These are phyloP conservation scores for Thielaviopsis musarum DNA, from an alignment of 2,329 filamentous ascomycete genomes.

Conservation along the genomic window DNA sequence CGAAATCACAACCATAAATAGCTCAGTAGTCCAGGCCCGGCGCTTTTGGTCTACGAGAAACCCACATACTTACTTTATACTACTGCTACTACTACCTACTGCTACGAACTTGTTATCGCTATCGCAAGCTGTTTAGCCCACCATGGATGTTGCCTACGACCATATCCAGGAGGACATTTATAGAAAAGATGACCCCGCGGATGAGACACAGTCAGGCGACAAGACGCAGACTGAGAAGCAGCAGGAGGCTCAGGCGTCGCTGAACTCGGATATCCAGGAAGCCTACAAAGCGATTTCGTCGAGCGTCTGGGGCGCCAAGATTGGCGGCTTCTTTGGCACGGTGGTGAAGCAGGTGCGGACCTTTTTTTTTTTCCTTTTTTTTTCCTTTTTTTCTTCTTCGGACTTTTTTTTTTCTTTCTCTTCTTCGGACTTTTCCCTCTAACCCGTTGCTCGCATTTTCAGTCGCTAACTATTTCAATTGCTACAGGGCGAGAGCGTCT, in stretches of 20 bases:
- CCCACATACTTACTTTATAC: neutral
- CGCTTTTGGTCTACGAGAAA: too few species aligned
- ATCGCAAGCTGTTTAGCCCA: slow-evolving; percentile 4
- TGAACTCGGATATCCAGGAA: slow-evolving; percentile 84
- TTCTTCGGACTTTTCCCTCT: too few species aligned
- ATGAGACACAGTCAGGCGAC: slow-evolving; percentile 10
- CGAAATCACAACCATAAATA: too few species aligned
- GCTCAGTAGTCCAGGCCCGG: too few species aligned
- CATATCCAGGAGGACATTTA: slow-evolving; percentile 79
- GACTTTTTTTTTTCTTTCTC: neutral
- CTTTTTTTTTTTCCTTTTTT: too few species aligned
- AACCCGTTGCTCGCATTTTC: too few species aligned
- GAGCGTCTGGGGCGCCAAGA: slow-evolving; percentile 76
- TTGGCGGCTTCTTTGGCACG: slow-evolving; percentile 77
- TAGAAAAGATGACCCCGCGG: slow-evolving; percentile 33
- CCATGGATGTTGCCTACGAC: slow-evolving; percentile 94
- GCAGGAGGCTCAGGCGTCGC: slow-evolving; percentile 29
- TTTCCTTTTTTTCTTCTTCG: neutral
- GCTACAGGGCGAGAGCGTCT: slow-evolving; percentile 55
- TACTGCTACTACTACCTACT: neutral
- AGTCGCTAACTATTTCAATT: too few species aligned
- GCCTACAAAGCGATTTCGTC: slow-evolving; percentile 86
- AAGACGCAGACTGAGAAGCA: slow-evolving; percentile 26
- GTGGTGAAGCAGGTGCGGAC: slow-evolving; percentile 73
- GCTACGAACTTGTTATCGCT: too few species aligned